These are phyloP conservation scores for Sugiyamaella floridensis DNA, from an alignment of 805 yeast species.

Conservation along the genomic window DNA sequence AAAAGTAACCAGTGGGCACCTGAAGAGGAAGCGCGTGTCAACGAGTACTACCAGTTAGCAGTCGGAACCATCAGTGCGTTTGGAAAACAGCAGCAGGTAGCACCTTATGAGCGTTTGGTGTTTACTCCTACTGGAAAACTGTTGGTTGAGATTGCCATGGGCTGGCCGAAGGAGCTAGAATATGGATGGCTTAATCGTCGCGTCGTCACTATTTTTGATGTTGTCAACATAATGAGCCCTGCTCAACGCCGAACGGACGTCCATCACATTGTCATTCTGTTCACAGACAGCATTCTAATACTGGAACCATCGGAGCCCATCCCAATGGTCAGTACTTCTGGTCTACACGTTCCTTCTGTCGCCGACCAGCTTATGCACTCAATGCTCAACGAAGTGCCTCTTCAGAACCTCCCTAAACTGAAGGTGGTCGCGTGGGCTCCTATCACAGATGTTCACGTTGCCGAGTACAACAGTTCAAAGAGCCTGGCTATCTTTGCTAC, in stretches of 20 bases:
- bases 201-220: conserved; percentile 69
- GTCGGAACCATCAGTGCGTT: conserved; percentile 71
- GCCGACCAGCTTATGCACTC: conserved; percentile 88
- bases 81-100: conserved; percentile 46
- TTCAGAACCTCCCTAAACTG: conserved; percentile 56
- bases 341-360: conserved; percentile 47
- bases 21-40: conserved; percentile 27
- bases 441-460: conserved; percentile 48
- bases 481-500: conserved; percentile 28
- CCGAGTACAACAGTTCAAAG: conserved; percentile 35
- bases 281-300: conserved; percentile 72
- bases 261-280: conserved; percentile 59
- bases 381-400: conserved; percentile 74
- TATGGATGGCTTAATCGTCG: conserved; percentile 84
- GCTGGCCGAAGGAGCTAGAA: conserved; percentile 83
- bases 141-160: conserved; percentile 71
- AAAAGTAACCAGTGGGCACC: conserved; percentile 42
- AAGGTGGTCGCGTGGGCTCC: conserved; percentile 62
- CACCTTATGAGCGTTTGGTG: conserved; percentile 54
- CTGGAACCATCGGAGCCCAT: conserved; percentile 40
- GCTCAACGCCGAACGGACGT: conserved; percentile 16
- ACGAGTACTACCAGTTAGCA: conserved; percentile 45
- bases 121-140: conserved; percentile 91
- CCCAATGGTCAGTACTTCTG: conserved; percentile 32
- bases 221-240: conserved; percentile 30